Base-by-base conservation (phyloP, 1,284 basidiomycete species). In the Cryptococcus sp. region DNA sequence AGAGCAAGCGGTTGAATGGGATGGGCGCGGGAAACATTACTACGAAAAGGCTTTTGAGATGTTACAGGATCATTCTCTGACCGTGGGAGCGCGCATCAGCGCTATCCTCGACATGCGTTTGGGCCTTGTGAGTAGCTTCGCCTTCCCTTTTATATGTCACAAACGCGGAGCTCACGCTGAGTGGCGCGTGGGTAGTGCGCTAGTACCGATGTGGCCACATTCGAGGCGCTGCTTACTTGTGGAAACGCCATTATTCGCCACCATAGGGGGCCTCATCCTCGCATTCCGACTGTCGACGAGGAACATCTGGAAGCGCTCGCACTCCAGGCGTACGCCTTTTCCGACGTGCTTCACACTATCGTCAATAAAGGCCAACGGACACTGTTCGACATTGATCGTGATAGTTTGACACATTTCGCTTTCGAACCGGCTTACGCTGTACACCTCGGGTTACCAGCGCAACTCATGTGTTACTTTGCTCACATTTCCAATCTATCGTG, bases 331-430 rank as follows among this genome's bases (percentile, higher is more conserved):
- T 51, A 41, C 50, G 42, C 42, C 20, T 15, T n/a, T 27, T 19
- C 35, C 38, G 50, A 51, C n/a, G 50, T 51, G 50, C 50, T 51
- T 11, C n/a, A 51, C 19, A 41, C 35, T 13, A 11, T 51, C 4
- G 20, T 23, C 20, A 40, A 22, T 8, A 16, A 51, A 8, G 35
- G 50, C 10, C 27, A 22, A 11, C 7, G 27, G 8, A 51, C 50
- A 20, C 22, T 40, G 6, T 51, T 51, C 27, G 38, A 51, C 30
- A 22, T 51, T 8, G 8, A 30, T 3, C 38, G 39, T 11, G 38
- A 20, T 17, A 20, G 20, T 15, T 38, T 20, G 30, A 19, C 39
- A 20, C 35, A 19, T 13, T 41, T 23, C 38, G 39, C 17, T 17
- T 35, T 35, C 13, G 35, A 51, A 6, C 19, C 39, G 50, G 50